Conservation (phyloP, 306 rosid species). For the Canavalia ensiformis region DNA sequence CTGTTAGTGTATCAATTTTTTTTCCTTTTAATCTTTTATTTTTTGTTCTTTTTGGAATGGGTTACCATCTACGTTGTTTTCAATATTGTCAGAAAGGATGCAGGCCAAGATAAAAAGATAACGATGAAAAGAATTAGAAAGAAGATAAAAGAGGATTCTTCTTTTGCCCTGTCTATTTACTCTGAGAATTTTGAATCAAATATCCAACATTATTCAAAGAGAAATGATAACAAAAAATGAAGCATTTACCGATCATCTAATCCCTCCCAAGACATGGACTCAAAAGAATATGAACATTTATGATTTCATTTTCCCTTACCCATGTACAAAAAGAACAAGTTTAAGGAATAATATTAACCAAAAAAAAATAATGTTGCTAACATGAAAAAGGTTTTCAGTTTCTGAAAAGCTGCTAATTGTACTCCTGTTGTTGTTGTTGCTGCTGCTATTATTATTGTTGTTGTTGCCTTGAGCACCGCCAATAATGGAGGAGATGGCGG, state of each 20-base stretch:
- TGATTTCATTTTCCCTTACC: constrained; percentile 52
- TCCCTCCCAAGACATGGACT: constrained; percentile 55
- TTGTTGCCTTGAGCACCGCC: constrained; percentile 65
- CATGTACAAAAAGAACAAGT: constrained; percentile 39
- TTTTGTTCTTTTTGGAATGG: constrained; percentile 27
- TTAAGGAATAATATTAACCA: constrained; percentile 11
- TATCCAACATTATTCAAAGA: constrained; percentile 54
- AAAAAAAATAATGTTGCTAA: constrained; percentile 8
- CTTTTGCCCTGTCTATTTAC: constrained; percentile 51
- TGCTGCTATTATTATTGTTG: not conserved
- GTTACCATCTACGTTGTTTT: constrained; percentile 43
- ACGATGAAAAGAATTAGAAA: constrained; percentile 24
- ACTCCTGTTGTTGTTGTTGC: constrained; percentile 43
- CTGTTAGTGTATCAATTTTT: not conserved
- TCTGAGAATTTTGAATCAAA: constrained; percentile 43
- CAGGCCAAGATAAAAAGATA: constrained; percentile 17
- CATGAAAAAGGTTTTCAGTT: constrained; percentile 46
- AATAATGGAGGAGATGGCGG: constrained; percentile 93
- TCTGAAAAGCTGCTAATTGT: constrained; percentile 67
- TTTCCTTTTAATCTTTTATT: not conserved
- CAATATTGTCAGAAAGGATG: constrained; percentile 29
- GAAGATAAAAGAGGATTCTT: not conserved
- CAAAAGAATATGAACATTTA: constrained; percentile 72
- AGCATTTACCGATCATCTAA: constrained; percentile 50
- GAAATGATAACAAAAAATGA: constrained; percentile 56